Evolutionary conservation across 495 filamentous ascomycete genomes (phyloP), one percentile per base, ranked within the genome.

Genomic region (Filosporella fistucella): DNA sequence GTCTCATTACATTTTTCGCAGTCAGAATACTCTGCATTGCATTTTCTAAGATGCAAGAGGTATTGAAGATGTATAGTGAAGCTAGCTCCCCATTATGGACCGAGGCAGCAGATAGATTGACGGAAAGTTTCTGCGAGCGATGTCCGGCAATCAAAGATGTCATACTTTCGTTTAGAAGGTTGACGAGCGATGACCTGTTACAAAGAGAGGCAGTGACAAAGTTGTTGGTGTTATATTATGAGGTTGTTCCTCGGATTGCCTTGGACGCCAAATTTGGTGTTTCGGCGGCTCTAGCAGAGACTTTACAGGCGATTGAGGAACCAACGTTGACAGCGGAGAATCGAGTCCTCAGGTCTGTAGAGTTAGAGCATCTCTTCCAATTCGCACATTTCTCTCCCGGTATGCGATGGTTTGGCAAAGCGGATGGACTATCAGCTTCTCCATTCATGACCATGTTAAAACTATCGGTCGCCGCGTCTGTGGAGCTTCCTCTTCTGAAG

Each of bases 181-280:
- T 84, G 25, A 61, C 78, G 0, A 75, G 78, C 45, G 75, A 75
- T 3, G 85, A 95, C 58, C 51, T 84, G 23, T 67, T 93, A 30
- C 86, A 93, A 52, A 79, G 85, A 49, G 89, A 95, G 64, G 82
- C 84, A 14, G 75, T 84, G 20, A 82, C 81, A 11, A 82, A 83
- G 47, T 64, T 97, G 25, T 66, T 97, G 25, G 71, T 77, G 21
- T 73, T 84, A 24, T 97, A 88, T 62, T 96, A 91, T 59, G 78
- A 89, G 55, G 75, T 89, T 2, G 68, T 89, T 20, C 89, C 93
- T 2, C 81, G 89, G 56, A 65, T 88, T 16, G 89, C 89, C 0
- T 66, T 94, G 23, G 81, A 82, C 47, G 86, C 91, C 42, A 89
- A 80, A 42, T 89, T 96, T 53, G 94, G 96, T 63, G 84, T 91